Evolutionary conservation across 73 alveolate genomes (phyloP).

Genomic region (Paramecium primaurelia): DNA sequence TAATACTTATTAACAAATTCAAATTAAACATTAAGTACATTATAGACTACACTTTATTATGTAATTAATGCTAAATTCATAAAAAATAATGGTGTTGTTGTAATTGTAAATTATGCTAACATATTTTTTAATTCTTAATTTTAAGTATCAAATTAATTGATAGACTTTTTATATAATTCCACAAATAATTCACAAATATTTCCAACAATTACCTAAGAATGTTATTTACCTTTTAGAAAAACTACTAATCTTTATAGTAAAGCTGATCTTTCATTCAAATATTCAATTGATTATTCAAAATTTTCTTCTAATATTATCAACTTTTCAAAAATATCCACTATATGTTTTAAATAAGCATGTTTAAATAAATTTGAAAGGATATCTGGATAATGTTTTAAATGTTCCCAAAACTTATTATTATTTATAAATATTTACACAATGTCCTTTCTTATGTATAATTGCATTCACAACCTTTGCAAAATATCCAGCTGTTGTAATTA

Average conservation of each 20-base stretch:
- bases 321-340: not conserved
- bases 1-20: not conserved
- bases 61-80: not conserved
- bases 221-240: not conserved
- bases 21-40: not conserved
- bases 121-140: not conserved
- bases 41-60: not conserved
- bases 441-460: not conserved
- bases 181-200: not conserved
- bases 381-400: not conserved
- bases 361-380: not conserved
- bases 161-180: not conserved
- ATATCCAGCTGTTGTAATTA: constrained; percentile 26
- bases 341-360: not conserved
- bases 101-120: not conserved
- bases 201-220: constrained; percentile 9
- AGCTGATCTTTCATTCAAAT: not conserved
- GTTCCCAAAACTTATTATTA: constrained; percentile 11
- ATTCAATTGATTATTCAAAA: not conserved
- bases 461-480: not conserved
- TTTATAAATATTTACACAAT: not conserved
- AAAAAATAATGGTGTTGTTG: not conserved
- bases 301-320: not conserved
- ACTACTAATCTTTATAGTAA: not conserved
- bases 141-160: not conserved